Evolutionary conservation across 2,329 filamentous ascomycete species (phyloP), one percentile per base, ranked within the genome.

Genomic region (Penicillium fuscoglaucum): DNA sequence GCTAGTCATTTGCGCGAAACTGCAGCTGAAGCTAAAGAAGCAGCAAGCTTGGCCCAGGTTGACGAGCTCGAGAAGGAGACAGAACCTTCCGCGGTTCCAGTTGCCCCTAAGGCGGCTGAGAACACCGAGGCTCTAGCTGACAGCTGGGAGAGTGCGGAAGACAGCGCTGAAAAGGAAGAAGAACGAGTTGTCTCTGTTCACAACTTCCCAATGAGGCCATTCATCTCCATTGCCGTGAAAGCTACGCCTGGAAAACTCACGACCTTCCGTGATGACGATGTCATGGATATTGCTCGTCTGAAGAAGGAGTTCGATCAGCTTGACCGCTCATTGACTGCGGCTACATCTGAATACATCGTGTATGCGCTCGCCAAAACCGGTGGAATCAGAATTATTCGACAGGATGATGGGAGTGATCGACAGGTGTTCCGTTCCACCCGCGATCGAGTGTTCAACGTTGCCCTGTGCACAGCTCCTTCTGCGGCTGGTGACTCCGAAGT

Each of bases 271-370:
- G 86, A 91, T 57, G 89, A 93, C 65, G 84, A 88, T 44, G 87
- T 96, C 68, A 90, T 96, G 81, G 91, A 96, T 67, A 95, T 99
- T 71, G 93, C 95, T 52, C 87, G 92, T 58, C 83, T 98, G 63
- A 96, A 96, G 83, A 98, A 98, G 79, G 92, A 96, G 6, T 98
- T 98, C 69, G 95, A 99, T 71, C 95, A 98, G 78, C 88, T 97
- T 61, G 95, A 99, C 72, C 90, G 96, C 64, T 96, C 93, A 62
- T 83, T 99, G 33, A 93, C 93, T 50, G 90, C 93, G 6, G 93
- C 93, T 19, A 93, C 91, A 28, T 88, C 91, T 70, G 89, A 89
- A 60, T 96, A 95, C 78, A 98, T 99, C 76, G 88, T 91, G 6
- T 99, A 98, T 70, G 92, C 91, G 44, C 90, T 96, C 81, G 90